phyloP scores from a whole-genome alignment of 202 grass and related monocot species.

The Tripidium arundinaceum region DNA sequence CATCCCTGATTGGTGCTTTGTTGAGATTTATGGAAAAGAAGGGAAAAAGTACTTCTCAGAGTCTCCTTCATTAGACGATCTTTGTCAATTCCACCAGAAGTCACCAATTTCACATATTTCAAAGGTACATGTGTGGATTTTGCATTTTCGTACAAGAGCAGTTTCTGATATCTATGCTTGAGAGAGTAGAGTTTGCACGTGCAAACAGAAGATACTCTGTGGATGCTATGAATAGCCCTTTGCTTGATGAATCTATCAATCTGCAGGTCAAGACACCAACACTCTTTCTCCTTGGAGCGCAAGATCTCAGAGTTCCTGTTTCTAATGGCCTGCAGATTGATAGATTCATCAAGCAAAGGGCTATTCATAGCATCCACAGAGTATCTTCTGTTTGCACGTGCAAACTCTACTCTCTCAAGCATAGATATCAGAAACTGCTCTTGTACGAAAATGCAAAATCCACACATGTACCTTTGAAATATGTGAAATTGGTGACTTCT shows the following conservation, averaged over 20 bases:
- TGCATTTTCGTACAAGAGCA: slow-evolving; percentile 4
- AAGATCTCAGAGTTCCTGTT: slow-evolving; percentile 96
- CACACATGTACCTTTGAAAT: slow-evolving; percentile 65
- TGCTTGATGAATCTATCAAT: slow-evolving; percentile 30
- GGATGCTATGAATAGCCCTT: not conserved
- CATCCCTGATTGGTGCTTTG: slow-evolving; percentile 94
- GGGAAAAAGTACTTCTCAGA: slow-evolving; percentile 71
- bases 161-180: slow-evolving; percentile 17
- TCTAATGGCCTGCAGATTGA: slow-evolving; percentile 74
- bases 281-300: slow-evolving; percentile 82
- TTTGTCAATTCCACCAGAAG: slow-evolving; percentile 61
- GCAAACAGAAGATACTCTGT: slow-evolving; percentile 15
- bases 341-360: slow-evolving; percentile 26
- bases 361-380: not conserved
- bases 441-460: slow-evolving; percentile 20
- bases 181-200: not conserved
- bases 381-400: slow-evolving; percentile 2
- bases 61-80: slow-evolving; percentile 45
- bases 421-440: slow-evolving; percentile 12
- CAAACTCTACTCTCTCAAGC: not conserved
- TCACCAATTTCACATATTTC: slow-evolving; percentile 84
- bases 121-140: slow-evolving; percentile 57
- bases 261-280: slow-evolving; percentile 74
- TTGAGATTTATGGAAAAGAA: slow-evolving; percentile 74
- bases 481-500: slow-evolving; percentile 85